These are phyloP conservation scores for Leccinum subtestaceum DNA, from an alignment of 768 basidiomycete species.

Conservation along the genomic window DNA sequence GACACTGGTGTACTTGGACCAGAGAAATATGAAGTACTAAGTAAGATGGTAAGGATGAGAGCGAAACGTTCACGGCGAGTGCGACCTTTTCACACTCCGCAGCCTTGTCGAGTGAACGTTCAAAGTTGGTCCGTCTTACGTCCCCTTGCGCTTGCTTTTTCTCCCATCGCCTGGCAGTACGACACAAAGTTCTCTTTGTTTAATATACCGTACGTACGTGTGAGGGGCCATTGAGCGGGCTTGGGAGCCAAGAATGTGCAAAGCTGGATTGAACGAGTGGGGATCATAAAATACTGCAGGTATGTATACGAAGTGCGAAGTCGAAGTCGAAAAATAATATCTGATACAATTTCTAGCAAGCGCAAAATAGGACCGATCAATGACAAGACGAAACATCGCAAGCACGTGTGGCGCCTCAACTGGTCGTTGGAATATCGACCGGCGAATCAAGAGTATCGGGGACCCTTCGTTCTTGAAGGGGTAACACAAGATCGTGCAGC, in stretches of 20 bases:
- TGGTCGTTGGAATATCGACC: neutral
- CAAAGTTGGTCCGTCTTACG: neutral
- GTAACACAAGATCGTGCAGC: conserved; percentile 48
- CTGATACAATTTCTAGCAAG: conserved; percentile 28
- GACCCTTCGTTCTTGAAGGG: conserved; percentile 29
- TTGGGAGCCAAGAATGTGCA: conserved; percentile 10
- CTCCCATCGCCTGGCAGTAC: neutral
- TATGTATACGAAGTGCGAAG: conserved; percentile 24
- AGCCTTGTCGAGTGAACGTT: conserved; percentile 8
- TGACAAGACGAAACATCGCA: conserved; percentile 1
- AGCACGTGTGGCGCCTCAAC: neutral
- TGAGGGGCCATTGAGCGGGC: conserved; percentile 19
- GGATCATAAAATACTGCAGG: conserved; percentile 27
- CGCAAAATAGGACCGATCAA: conserved; percentile 12
- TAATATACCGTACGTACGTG: conserved; percentile 19
- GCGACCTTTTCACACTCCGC: conserved; percentile 36
- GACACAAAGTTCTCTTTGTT: neutral
- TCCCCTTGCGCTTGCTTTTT: neutral
- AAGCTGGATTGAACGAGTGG: conserved; percentile 12
- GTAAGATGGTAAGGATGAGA: conserved; percentile 38
- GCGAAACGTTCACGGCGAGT: conserved; percentile 19
- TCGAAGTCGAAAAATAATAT: conserved; percentile 15
- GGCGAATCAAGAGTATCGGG: conserved; percentile 24
- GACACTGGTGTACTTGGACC: conserved; percentile 33
- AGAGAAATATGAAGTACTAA: conserved; percentile 38